Base-by-base conservation (phyloP, 169 alveolate genomes). In the Plasmodium knowlesi region DNA sequence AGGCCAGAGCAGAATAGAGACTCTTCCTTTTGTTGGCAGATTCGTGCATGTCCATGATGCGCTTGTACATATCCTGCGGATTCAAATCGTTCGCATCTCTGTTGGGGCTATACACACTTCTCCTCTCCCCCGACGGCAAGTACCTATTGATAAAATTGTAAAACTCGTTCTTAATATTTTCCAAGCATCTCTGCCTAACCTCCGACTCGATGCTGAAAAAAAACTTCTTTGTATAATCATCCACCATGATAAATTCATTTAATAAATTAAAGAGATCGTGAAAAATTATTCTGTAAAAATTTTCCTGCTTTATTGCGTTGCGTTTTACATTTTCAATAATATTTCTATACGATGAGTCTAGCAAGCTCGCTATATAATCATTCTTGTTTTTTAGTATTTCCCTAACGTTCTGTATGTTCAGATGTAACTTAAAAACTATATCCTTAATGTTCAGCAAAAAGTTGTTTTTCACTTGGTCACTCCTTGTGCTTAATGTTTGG, bases 191-290 rank as follows among this genome's bases (percentile, higher is more conserved):
- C 50, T 79, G 84, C 32, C 94, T 88, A 37, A 88, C 83, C 5
- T 88, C 72, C n/a, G 85, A 57, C 81, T 88, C 94, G 16, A 88
- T 41, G 72, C 94, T 88, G 72, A 88, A 88, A 30, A 88, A 78
- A 88, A 78, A 88, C 32, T 57, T 78, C 46, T 61, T 88, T 1
- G 94, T 88, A 43, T 88, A 88, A 34, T 88, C 94, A 88, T 88
- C 94, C n/a, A 88, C 89, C 54, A 88, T 57, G 67, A 88, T 88
- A 72, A 88, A 88, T 57, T 88, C 94, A 88, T 88, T 88, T 12
- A 88, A 57, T 6, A 88, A 57, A 57, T 41, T 88, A 78, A 88
- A 88, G 22, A 88, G 39, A 32, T 88, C 94, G 46, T 88, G 67
- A 57, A 88, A 88, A 37, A 88, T 72, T 88, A 78, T 39, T 70